Evolutionary conservation across 805 yeast species (phyloP), one percentile per base, ranked within the genome.

Genomic region (Sugiyamaella mastotermitis): DNA sequence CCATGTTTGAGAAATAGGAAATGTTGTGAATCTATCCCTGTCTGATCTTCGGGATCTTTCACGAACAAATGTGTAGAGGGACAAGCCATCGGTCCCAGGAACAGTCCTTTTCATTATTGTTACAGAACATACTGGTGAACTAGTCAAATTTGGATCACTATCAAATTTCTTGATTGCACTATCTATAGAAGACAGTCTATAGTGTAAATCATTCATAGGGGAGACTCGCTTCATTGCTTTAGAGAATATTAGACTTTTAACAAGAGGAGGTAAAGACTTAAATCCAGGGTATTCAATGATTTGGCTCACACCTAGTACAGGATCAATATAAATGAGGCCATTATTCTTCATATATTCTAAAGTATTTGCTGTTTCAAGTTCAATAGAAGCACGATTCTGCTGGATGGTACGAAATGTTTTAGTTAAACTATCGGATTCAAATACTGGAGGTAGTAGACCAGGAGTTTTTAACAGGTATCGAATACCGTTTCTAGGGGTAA

Each of bases 401-500:
- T 46, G 37, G 21, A 55, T 33, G 27, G 34, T 31, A 14, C 43
- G 3, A 23, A 52, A 4, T 9, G 49, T 41, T 5, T 40, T 33
- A 5, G 38, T 17, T 3, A 55, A 33, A 6, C 33, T 17, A 1
- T 27, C 34, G 11, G 41, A 37, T 13, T n/a, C 18, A n/a, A 45
- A 22, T 4, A 40, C 43, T 13, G 5, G 18, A 8, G 48, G 48
- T 6, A 45, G 38, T 9, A 16, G 10, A 6, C 17, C 3, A 10
- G 40, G 36, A 15, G 21, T 20, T 20, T 21, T 14, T 30, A 40
- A 24, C 11, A 51, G 32, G 28, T 60, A 57, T 26, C 92, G 62
- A 2, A 76, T 61, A 13, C 67, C 58, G 49, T 83, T 83, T 35
- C 94, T 62, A 25, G 60, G 49, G 0, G 90, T 82, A 31, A 78